Conservation (phyloP, 768 basidiomycete species). For the Lactarius vividus region DNA sequence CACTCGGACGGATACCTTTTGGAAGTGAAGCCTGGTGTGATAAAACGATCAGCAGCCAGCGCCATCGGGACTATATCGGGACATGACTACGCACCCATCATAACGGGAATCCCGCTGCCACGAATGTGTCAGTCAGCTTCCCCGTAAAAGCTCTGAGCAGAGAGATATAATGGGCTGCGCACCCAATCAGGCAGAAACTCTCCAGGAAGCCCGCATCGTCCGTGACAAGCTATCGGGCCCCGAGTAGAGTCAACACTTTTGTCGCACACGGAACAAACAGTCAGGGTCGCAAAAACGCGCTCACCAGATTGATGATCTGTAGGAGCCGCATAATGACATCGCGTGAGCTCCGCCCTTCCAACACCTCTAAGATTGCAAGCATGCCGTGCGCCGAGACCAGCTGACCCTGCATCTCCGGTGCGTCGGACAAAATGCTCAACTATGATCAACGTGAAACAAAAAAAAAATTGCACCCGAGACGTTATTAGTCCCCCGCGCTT, state of each 20-base stretch:
- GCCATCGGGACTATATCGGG: slow-evolving; percentile 11
- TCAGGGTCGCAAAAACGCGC: slow-evolving; percentile 27
- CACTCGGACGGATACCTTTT: slow-evolving; percentile 94
- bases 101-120: slow-evolving; percentile 84
- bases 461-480: slow-evolving; percentile 4
- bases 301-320: slow-evolving; percentile 85
- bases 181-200: slow-evolving; percentile 92
- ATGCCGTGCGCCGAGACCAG: slow-evolving; percentile 92
- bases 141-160: not conserved
- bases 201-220: slow-evolving; percentile 84
- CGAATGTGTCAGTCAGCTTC: slow-evolving; percentile 3
- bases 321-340: slow-evolving; percentile 85
- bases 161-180: slow-evolving; percentile 26
- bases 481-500: not conserved
- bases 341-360: slow-evolving; percentile 82
- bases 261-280: not conserved
- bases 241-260: not conserved
- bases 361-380: slow-evolving; percentile 89
- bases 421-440: slow-evolving; percentile 73
- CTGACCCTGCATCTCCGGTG: slow-evolving; percentile 83
- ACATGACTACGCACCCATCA: slow-evolving; percentile 64
- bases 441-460: slow-evolving; percentile 33
- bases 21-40: slow-evolving; percentile 76
- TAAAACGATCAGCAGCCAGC: slow-evolving; percentile 1
- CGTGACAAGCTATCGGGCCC: slow-evolving; percentile 40